Evolutionary conservation across 106 monocot species (phyloP).

Genomic region (Iris macrosiphon): DNA sequence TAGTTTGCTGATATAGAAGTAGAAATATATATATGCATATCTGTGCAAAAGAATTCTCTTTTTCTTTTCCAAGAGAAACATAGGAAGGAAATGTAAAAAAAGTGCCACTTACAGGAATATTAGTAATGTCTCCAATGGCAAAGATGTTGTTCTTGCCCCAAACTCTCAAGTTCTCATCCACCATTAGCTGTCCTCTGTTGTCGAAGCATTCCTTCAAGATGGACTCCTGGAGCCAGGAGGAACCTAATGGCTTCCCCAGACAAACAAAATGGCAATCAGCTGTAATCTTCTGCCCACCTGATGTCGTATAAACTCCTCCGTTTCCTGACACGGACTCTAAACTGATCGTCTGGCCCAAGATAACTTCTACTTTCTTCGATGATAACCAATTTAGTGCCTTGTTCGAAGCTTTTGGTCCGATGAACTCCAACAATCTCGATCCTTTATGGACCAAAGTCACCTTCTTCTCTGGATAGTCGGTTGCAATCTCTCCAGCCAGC

Average conservation of each 20-base stretch:
- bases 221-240: slow-evolving; percentile 26
- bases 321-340: slow-evolving; percentile 10
- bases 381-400: slow-evolving; percentile 24
- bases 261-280: slow-evolving; percentile 39
- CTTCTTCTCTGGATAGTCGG: slow-evolving; percentile 32
- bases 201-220: slow-evolving; percentile 22
- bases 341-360: slow-evolving; percentile 14
- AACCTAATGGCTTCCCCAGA: slow-evolving; percentile 20
- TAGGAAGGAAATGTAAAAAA: neutral
- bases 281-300: slow-evolving; percentile 21
- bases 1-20: too few species aligned
- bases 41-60: too few species aligned
- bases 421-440: slow-evolving; percentile 22
- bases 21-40: too few species aligned
- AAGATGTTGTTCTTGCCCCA: slow-evolving; percentile 26
- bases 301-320: slow-evolving; percentile 20
- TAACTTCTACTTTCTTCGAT: slow-evolving; percentile 26
- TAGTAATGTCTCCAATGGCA: slow-evolving; percentile 38
- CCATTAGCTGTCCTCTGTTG: slow-evolving; percentile 21
- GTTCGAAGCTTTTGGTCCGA: slow-evolving; percentile 26
- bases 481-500: slow-evolving; percentile 32
- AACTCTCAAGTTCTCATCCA: slow-evolving; percentile 35
- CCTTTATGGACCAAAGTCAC: slow-evolving; percentile 31
- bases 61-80: too few species aligned
- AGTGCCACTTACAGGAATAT: slow-evolving; percentile 27